Evolutionary conservation across 2,329 filamentous ascomycete genomes (phyloP).

Genomic region (Fusarium pseudoanthophilum): DNA sequence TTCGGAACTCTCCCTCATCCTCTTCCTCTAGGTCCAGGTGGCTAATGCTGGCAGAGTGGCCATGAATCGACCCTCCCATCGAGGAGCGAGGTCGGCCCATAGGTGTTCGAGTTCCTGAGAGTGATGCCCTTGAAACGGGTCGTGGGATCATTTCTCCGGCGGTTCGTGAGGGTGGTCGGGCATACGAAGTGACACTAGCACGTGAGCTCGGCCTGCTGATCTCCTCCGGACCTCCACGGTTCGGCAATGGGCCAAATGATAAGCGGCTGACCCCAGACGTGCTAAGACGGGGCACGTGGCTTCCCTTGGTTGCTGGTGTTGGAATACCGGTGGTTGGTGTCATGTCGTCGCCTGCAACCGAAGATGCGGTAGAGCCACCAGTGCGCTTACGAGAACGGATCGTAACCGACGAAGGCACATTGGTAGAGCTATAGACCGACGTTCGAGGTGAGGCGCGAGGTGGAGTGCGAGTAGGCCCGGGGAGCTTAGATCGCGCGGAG

Average conservation of each 20-base stretch:
- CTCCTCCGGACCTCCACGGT: constrained; percentile 60
- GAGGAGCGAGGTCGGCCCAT: constrained; percentile 77
- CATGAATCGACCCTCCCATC: constrained; percentile 71
- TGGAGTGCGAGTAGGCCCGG: constrained; percentile 80
- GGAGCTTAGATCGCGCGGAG: constrained; percentile 89
- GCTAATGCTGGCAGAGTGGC: constrained; percentile 68
- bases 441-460: constrained; percentile 81
- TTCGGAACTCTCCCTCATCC: constrained; percentile 56
- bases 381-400: constrained; percentile 77
- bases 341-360: constrained; percentile 61
- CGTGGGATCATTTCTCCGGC: constrained; percentile 63
- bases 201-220: constrained; percentile 76
- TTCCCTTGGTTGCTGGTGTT: constrained; percentile 53
- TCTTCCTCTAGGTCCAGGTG: constrained; percentile 61
- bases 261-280: constrained; percentile 71
- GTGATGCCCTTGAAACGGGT: constrained; percentile 73
- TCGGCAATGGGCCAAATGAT: constrained; percentile 71
- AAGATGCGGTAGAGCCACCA: constrained; percentile 65
- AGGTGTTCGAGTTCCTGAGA: constrained; percentile 70
- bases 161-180: constrained; percentile 64
- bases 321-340: constrained; percentile 59
- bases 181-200: constrained; percentile 68
- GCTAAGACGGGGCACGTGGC: constrained; percentile 68
- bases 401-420: constrained; percentile 67
- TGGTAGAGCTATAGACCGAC: constrained; percentile 52